Percentiles rank a stretch among this genome's conserved stretches.
Conservation (phyloP, 805 yeast species). For the Candida golubevii region DNA sequence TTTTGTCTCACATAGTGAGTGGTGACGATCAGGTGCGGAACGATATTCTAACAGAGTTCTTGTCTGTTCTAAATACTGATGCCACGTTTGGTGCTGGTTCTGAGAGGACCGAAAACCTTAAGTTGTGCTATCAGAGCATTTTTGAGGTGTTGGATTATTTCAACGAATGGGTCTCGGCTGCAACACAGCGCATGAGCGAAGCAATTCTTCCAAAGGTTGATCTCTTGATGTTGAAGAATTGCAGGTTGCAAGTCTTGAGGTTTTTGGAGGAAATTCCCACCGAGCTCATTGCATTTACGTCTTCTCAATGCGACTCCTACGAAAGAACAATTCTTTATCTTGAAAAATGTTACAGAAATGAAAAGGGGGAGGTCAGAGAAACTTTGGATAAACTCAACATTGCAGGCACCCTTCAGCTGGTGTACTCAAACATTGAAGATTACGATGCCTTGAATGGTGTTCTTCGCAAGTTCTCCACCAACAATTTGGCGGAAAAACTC, state of each 20-base stretch:
- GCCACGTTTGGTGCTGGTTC: slow-evolving; percentile 44
- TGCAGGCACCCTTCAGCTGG: slow-evolving; percentile 57
- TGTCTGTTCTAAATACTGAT: slow-evolving; percentile 43
- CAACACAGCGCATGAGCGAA: slow-evolving; percentile 31
- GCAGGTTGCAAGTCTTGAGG: slow-evolving; percentile 31
- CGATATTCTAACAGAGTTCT: slow-evolving; percentile 56
- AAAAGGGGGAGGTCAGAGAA: slow-evolving; percentile 17
- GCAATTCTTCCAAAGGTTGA: slow-evolving; percentile 17
- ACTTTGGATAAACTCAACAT: slow-evolving; percentile 34
- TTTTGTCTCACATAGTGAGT: slow-evolving; percentile 57
- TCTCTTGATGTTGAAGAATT: slow-evolving; percentile 23
- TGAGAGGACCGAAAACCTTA: slow-evolving; percentile 53
- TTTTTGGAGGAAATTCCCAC: slow-evolving; percentile 60
- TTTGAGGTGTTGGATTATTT: slow-evolving; percentile 81
- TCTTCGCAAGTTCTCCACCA: slow-evolving; percentile 64
- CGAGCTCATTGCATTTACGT: slow-evolving; percentile 66
- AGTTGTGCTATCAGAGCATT: slow-evolving; percentile 64
- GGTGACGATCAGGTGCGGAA: slow-evolving; percentile 36
- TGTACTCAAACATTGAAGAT: slow-evolving; percentile 86
- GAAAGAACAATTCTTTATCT: slow-evolving; percentile 84
- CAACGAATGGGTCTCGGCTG: slow-evolving; percentile 63
- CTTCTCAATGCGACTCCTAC: slow-evolving; percentile 78
- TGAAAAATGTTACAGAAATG: slow-evolving; percentile 64
- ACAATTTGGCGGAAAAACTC: slow-evolving; percentile 69
- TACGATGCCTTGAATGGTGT: slow-evolving; percentile 88